phyloP scores from a whole-genome alignment of 257 asterid species.

The Nicotiana noctiflora region DNA sequence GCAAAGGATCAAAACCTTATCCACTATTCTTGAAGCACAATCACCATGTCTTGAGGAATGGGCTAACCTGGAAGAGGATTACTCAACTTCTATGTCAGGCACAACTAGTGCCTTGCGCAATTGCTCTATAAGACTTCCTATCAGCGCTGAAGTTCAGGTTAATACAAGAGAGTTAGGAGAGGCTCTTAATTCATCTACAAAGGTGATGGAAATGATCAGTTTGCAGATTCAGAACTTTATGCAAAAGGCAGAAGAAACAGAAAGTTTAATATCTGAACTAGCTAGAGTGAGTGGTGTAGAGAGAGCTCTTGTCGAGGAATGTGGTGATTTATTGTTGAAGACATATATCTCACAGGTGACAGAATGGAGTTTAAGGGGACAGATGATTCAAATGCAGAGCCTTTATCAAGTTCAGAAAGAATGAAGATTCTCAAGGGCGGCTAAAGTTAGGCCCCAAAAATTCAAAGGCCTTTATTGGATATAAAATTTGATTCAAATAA shows the following conservation, averaged over 20 bases:
- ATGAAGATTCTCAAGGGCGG: background rate
- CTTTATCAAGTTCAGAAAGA: conserved; percentile 9
- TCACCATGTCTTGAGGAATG: conserved; percentile 70
- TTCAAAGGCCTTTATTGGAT: no score
- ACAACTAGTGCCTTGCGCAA: conserved; percentile 44
- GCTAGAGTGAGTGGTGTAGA: conserved; percentile 60
- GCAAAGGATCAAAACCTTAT: conserved; percentile 29
- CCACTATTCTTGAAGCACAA: conserved; percentile 50
- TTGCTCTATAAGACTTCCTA: conserved; percentile 62
- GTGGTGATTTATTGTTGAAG: conserved; percentile 49
- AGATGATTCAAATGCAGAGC: conserved; percentile 11
- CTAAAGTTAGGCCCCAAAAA: no score
- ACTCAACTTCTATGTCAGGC: conserved; percentile 43
- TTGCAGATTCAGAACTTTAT: conserved; percentile 28
- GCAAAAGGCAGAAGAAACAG: conserved; percentile 56
- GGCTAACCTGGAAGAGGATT: conserved; percentile 55
- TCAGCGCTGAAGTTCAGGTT: conserved; percentile 49
- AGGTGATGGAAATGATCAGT: conserved; percentile 36
- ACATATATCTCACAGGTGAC: conserved; percentile 47
- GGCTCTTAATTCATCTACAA: conserved; percentile 42
- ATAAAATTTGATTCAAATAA: no score
- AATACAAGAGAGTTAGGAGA: conserved; percentile 37
- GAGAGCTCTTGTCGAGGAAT: conserved; percentile 55
- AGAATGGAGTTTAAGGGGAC: conserved; percentile 41
- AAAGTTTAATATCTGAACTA: conserved; percentile 45